Base-by-base conservation (phyloP, 306 rosid species). In the Lathyrus sativus region DNA sequence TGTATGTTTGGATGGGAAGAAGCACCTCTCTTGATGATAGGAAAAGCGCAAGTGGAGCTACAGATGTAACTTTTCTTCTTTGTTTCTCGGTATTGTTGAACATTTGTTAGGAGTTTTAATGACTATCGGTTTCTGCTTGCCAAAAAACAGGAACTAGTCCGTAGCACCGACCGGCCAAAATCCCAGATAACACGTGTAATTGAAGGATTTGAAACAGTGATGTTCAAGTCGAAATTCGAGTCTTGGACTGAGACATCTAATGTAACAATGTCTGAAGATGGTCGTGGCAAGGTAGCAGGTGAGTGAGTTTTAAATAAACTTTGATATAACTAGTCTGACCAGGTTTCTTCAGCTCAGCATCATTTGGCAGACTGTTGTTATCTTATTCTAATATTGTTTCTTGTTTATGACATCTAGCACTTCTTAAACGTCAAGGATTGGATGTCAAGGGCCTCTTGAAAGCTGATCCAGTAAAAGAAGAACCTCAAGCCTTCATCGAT, bases 201-300 rank as follows among this genome's bases (percentile, higher is more conserved):
- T 73, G 99, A 95, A 83, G 99, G 99, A 65, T 95, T 88, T 59
- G 99, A 95, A 84, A 88, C 96, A 0, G 92, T 91, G 43, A 85
- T 85, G 96, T 95, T 95, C 82, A 84, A 70, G 75, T 88, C 95
- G 51, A 95, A 91, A 80, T 95, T 95, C 24, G 88, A 82, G 67
- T 88, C 91, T 33, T 95, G 99, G 99, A 89, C 97, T 61, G 87
- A 85, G 79, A 68, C 85, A 71, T 14, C 83, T 74, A 71, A 87
- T 43, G 84, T 77, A 46, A 71, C 89, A 41, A 85, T 78, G 57
- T 72, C 96, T 15, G 99, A 95, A 84, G 97, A 95, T 78, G 96
- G 99, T 43, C 87, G 97, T 70, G 99, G 99, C 84, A 95, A 85
- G 89, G 99, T 95, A 67, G 99, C 99, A 81, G 99, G 99, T 95